These are phyloP conservation scores for Teratosphaeria zuluensis DNA, from an alignment of 2,329 filamentous ascomycete species.

Conservation along the genomic window DNA sequence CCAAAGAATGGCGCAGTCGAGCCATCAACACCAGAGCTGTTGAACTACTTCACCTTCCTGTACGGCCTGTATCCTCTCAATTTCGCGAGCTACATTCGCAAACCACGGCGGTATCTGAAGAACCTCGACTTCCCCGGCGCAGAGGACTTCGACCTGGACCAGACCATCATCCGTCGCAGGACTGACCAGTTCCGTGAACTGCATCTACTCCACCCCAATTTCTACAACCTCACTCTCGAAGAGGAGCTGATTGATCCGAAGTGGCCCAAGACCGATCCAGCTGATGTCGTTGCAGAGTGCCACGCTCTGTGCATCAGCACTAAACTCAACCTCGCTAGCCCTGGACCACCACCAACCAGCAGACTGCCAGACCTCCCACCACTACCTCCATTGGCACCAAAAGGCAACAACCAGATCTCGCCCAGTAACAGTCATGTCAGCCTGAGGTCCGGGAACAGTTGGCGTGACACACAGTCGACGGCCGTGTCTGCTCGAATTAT, in stretches of 20 bases:
- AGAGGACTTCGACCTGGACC: slow-evolving; percentile 68
- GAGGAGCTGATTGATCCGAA: slow-evolving; percentile 69
- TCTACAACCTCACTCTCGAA: slow-evolving; percentile 68
- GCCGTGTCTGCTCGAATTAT: slow-evolving; percentile 29
- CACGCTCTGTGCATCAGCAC: slow-evolving; percentile 53
- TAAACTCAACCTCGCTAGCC: slow-evolving; percentile 31
- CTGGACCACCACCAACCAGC: slow-evolving; percentile 37
- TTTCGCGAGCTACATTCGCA: slow-evolving; percentile 77
- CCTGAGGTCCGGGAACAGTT: slow-evolving; percentile 32
- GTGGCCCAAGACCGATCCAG: slow-evolving; percentile 70
- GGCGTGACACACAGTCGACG: slow-evolving; percentile 47
- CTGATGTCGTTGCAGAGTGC: slow-evolving; percentile 71
- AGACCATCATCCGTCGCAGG: slow-evolving; percentile 63
- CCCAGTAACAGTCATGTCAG: slow-evolving; percentile 22
- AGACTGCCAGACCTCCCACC: slow-evolving; percentile 38
- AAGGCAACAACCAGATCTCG: slow-evolving; percentile 19
- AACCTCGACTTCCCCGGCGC: slow-evolving; percentile 60
- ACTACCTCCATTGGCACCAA: slow-evolving; percentile 29
- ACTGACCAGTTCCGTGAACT: slow-evolving; percentile 65
- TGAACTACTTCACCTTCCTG: slow-evolving; percentile 70
- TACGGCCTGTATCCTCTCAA: slow-evolving; percentile 80
- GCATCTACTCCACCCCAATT: slow-evolving; percentile 74
- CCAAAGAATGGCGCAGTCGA: slow-evolving; percentile 55
- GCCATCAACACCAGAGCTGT: slow-evolving; percentile 54
- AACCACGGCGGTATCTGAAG: slow-evolving; percentile 68